Evolutionary conservation across 1,284 basidiomycete genomes (phyloP).

Genomic region (Testicularia cyperi): DNA sequence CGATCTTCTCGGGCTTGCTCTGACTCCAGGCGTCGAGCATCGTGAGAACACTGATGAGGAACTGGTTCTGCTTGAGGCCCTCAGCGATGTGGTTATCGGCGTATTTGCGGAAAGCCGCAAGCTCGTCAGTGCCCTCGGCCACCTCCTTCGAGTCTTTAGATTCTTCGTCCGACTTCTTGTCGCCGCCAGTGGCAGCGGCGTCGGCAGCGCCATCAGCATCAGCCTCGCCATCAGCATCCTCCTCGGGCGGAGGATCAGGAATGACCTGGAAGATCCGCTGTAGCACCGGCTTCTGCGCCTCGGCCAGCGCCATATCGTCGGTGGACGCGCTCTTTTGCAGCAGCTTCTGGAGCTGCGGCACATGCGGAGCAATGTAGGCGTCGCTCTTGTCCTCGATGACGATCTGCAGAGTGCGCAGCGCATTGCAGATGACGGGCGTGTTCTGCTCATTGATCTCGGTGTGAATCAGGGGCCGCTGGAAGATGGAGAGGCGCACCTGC

Average conservation of each 20-base stretch:
- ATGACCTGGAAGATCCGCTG: slow-evolving; percentile 82
- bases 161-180: slow-evolving; percentile 69
- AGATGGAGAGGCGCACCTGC: slow-evolving; percentile 74
- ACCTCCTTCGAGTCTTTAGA: slow-evolving; percentile 18
- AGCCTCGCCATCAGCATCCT: slow-evolving; percentile 43
- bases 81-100: slow-evolving; percentile 77
- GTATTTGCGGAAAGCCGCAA: slow-evolving; percentile 77
- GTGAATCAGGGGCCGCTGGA: slow-evolving; percentile 62
- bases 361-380: slow-evolving; percentile 77
- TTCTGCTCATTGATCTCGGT: slow-evolving; percentile 69
- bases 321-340: slow-evolving; percentile 64
- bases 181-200: slow-evolving; percentile 65
- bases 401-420: slow-evolving; percentile 85
- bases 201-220: slow-evolving; percentile 20
- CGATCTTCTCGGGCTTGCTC: slow-evolving; percentile 76
- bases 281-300: slow-evolving; percentile 66
- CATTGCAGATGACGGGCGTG: slow-evolving; percentile 74
- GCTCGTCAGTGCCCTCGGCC: slow-evolving; percentile 61
- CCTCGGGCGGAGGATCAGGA: slow-evolving; percentile 63
- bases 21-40: slow-evolving; percentile 88
- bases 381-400: slow-evolving; percentile 81
- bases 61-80: slow-evolving; percentile 73
- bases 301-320: slow-evolving; percentile 44
- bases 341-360: slow-evolving; percentile 79
- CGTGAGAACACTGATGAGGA: slow-evolving; percentile 76